These are phyloP conservation scores for Ceratobasidium sp. DNA, from an alignment of 1,284 basidiomycete genomes.

Conservation along the genomic window DNA sequence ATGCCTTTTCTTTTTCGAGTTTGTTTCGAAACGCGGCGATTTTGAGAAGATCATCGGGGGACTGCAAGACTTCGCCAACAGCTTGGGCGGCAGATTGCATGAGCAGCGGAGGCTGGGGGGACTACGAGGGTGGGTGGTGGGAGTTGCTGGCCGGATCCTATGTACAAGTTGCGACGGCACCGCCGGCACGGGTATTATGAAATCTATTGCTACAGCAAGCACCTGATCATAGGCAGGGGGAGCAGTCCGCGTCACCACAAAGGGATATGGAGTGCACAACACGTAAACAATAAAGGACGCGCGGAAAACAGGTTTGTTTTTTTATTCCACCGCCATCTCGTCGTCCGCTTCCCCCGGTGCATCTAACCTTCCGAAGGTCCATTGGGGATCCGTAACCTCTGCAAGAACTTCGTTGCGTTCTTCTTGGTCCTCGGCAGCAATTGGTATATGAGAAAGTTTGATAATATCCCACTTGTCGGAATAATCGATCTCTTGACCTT, in stretches of 20 bases:
- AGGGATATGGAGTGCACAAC: neutral
- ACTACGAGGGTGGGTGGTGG: neutral
- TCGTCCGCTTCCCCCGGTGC: slow-evolving; percentile 41
- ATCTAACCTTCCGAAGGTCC: slow-evolving; percentile 33
- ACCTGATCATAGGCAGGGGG: neutral
- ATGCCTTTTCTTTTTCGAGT: slow-evolving; percentile 93
- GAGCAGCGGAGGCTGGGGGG: neutral
- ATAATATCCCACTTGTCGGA: slow-evolving; percentile 80
- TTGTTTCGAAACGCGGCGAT: slow-evolving; percentile 90
- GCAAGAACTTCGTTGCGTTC: slow-evolving; percentile 62
- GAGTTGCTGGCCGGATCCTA: neutral
- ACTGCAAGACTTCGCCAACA: slow-evolving; percentile 84
- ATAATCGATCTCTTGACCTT: slow-evolving; percentile 67
- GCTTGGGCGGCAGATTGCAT: slow-evolving; percentile 67
- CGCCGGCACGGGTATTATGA: slow-evolving; percentile 11
- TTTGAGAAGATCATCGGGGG: slow-evolving; percentile 93
- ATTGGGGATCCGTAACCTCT: slow-evolving; percentile 61
- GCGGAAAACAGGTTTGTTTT: neutral
- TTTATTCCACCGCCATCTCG: slow-evolving; percentile 32
- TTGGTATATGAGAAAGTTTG: slow-evolving; percentile 63
- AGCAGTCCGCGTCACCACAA: neutral
- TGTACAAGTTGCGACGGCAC: neutral
- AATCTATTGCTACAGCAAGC: slow-evolving; percentile 19
- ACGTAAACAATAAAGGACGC: slow-evolving; percentile 1
- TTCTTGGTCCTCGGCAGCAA: slow-evolving; percentile 61